Percentiles rank a stretch among this genome's conserved stretches.
Evolutionary conservation across 495 filamentous ascomycete species (phyloP).

Genomic region (Coniosporium apollinis): DNA sequence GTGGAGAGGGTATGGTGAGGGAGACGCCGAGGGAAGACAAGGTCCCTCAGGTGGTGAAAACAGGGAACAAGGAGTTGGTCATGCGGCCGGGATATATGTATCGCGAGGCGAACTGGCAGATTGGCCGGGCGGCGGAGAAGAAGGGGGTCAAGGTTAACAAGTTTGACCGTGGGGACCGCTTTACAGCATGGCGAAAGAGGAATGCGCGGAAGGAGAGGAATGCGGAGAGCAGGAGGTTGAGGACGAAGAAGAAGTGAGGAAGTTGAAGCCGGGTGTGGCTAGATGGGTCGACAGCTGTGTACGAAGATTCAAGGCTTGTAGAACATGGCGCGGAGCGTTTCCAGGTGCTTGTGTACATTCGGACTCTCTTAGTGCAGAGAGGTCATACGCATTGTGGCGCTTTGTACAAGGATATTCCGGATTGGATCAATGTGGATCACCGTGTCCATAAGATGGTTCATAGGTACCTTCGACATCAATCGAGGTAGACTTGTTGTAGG

Average conservation of each 20-base stretch:
- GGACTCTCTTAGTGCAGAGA: no score
- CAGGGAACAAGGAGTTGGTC: background rate
- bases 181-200: constrained; percentile 45
- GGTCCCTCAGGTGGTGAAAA: background rate
- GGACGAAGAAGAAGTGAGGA: constrained; percentile 33
- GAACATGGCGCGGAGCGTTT: no score
- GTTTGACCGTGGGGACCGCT: constrained; percentile 41
- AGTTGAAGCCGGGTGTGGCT: no score
- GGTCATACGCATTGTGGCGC: no score
- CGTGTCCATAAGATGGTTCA: no score
- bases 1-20: background rate
- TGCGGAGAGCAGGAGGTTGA: constrained; percentile 41
- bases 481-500: no score
- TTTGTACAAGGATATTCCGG: no score
- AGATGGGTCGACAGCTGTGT: no score
- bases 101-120: constrained; percentile 69
- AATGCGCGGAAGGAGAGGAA: constrained; percentile 33
- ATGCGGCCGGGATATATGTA: constrained; percentile 61
- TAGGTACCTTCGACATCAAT: no score
- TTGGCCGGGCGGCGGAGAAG: constrained; percentile 51
- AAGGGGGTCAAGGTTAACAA: constrained; percentile 33
- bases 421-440: no score
- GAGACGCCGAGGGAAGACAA: background rate
- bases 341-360: no score
- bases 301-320: no score